These are phyloP conservation scores for Boletus bicolor DNA, from an alignment of 768 basidiomycete species.

Conservation along the genomic window DNA sequence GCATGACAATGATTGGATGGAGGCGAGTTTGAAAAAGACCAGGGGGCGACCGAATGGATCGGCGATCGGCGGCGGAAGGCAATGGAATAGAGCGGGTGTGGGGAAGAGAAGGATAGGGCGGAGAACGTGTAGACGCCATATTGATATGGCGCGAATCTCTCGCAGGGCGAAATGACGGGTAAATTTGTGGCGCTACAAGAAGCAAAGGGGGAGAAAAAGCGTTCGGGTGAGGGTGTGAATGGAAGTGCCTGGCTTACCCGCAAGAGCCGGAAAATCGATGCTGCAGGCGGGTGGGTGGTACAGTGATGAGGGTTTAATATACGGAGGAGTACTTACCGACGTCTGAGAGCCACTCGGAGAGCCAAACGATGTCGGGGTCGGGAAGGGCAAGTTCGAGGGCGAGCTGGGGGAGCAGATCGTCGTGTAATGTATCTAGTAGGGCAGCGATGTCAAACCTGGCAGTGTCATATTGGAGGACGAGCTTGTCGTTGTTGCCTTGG, in stretches of 20 bases:
- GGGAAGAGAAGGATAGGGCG: slow-evolving; percentile 38
- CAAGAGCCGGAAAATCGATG: slow-evolving; percentile 56
- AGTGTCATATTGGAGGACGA: slow-evolving; percentile 49
- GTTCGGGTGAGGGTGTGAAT: not conserved
- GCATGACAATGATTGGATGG: slow-evolving; percentile 39
- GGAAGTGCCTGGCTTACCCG: slow-evolving; percentile 41
- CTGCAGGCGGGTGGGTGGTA: slow-evolving; percentile 26
- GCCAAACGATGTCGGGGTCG: slow-evolving; percentile 46
- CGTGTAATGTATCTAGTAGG: slow-evolving; percentile 50
- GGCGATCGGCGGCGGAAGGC: slow-evolving; percentile 49
- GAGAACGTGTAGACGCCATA: slow-evolving; percentile 48
- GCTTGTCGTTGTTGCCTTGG: slow-evolving; percentile 42
- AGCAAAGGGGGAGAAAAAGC: not conserved
- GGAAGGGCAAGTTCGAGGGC: slow-evolving; percentile 54
- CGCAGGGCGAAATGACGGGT: slow-evolving; percentile 60
- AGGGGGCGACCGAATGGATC: slow-evolving; percentile 70
- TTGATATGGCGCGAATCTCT: slow-evolving; percentile 49
- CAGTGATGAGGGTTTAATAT: not conserved
- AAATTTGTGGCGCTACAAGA: slow-evolving; percentile 60
- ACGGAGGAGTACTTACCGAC: slow-evolving; percentile 45
- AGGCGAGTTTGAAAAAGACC: slow-evolving; percentile 48
- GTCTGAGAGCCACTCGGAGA: slow-evolving; percentile 63
- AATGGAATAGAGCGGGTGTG: slow-evolving; percentile 39
- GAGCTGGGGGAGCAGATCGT: slow-evolving; percentile 59
- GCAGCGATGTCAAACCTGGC: slow-evolving; percentile 45